These are phyloP conservation scores for Trametes meyenii DNA, from an alignment of 768 basidiomycete genomes.

Conservation along the genomic window DNA sequence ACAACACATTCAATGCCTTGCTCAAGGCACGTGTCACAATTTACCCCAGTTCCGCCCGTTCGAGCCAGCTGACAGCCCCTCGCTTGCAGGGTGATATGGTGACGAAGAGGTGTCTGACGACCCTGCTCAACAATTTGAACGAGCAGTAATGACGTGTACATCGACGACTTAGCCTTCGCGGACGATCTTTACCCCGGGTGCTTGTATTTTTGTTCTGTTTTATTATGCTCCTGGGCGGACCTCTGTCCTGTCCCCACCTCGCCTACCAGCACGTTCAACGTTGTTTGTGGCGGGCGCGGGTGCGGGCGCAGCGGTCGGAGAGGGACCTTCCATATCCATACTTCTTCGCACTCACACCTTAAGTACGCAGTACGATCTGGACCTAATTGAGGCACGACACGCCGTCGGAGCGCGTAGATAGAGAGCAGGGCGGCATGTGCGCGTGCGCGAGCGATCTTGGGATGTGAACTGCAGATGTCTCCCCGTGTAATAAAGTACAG, in stretches of 20 bases:
- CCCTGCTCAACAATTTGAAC: constrained; percentile 85
- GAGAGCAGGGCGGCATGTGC: not conserved
- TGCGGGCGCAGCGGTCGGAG: not conserved
- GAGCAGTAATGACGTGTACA: constrained; percentile 40
- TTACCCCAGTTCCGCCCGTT: not conserved
- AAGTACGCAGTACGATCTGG: constrained; percentile 16
- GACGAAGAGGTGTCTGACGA: constrained; percentile 92
- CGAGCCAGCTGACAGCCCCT: not conserved
- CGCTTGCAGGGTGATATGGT: constrained; percentile 87
- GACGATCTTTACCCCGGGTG: constrained; percentile 21
- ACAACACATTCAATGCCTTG: constrained; percentile 88
- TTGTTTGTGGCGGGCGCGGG: not conserved
- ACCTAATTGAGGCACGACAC: constrained; percentile 7
- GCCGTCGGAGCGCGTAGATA: constrained; percentile 10
- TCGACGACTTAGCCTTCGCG: constrained; percentile 1
- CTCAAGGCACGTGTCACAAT: constrained; percentile 66
- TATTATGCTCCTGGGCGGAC: constrained; percentile 21
- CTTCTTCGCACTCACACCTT: constrained; percentile 12
- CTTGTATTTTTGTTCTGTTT: constrained; percentile 27
- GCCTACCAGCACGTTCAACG: too few species aligned
- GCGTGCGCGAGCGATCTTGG: constrained; percentile 8
- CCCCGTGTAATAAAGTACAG: constrained; percentile 19
- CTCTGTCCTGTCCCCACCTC: not conserved
- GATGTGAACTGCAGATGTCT: constrained; percentile 9
- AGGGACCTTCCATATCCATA: not conserved